Base-by-base conservation (phyloP, 352 stramenopile species). In the Phytophthora pluvialis region DNA sequence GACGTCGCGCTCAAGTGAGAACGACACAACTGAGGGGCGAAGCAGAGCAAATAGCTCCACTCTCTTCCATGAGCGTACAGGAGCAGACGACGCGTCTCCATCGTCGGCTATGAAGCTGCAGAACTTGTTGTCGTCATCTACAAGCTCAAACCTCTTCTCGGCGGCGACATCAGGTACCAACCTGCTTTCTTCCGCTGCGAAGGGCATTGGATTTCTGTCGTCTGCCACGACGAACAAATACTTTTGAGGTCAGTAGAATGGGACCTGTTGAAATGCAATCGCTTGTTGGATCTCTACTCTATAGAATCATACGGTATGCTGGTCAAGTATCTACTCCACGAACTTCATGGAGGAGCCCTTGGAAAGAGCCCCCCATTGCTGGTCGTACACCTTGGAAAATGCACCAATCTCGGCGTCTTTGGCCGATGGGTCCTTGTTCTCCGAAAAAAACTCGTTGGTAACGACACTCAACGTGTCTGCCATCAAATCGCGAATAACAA, bases 131-230 rank as follows among this genome's bases (percentile, higher is more conserved):
- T 89, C 79, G 4, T 75, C 80, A 10, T 84, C 86, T 3, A 75
- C 79, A 9, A 81, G 81, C 42, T 83, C 83, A 7, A 91, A 90
- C 58, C 69, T 91, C 35, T 77, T 91, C 4, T 89, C 80, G 12
- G 78, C 85, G 8, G 83, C 83, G 26, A 72, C 77, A 13, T 83
- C 78, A 32, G 80, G 80, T n/a, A 85, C 78, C 15, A 90, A 80
- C 28, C 40, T 90, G 61, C 64, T 90, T 31, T 84, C 77, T 25
- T 89, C 82, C 8, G 83, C 83, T 15, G 88, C 86, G 35, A 95
- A 95, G 56, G 84, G 88, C 33, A 93, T 95, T 62, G 89, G 82
- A 32, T 92, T 90, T 40, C 52, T 94, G 31, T 94, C 87, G 29
- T 93, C 85, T 32, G 87, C 85, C 26, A 94, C 74, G 26, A 76